Percentiles rank a stretch among this genome's conserved stretches.
Conservation (phyloP, 148 eudicot species). For the Arbutus unedo region DNA sequence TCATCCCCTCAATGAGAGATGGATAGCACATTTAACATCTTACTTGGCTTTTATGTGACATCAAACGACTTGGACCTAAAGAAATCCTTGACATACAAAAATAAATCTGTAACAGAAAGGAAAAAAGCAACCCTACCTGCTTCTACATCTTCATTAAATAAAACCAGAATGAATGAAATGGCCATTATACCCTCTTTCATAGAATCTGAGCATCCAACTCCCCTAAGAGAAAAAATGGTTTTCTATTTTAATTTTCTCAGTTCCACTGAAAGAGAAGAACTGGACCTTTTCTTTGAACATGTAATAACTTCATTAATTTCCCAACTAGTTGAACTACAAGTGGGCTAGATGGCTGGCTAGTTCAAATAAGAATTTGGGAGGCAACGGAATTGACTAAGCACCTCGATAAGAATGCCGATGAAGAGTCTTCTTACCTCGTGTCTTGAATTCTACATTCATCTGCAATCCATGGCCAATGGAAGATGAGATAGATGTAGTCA, state of each 20-base stretch:
- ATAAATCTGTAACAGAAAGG: background rate
- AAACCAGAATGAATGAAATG: background rate
- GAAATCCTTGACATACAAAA: background rate
- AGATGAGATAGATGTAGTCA: background rate
- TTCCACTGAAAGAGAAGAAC: background rate
- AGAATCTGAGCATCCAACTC: background rate
- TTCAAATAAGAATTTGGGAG: background rate
- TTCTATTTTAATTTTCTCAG: background rate
- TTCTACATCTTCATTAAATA: background rate
- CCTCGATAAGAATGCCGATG: background rate
- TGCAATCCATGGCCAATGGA: background rate
- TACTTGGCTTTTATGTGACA: background rate
- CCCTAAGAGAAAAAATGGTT: background rate
- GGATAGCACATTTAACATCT: background rate
- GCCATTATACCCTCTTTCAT: background rate
- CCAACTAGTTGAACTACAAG: background rate
- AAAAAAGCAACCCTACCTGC: background rate
- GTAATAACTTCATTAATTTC: background rate
- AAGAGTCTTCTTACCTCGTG: background rate
- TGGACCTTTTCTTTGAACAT: background rate
- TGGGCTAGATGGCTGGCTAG: background rate
- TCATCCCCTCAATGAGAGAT: background rate
- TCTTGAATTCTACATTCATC: background rate
- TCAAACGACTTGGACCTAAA: background rate
- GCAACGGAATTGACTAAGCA: background rate